Percentiles rank a stretch among this genome's conserved stretches.
Evolutionary conservation across 306 rosid genomes (phyloP).

Genomic region (Quercus wislizeni): DNA sequence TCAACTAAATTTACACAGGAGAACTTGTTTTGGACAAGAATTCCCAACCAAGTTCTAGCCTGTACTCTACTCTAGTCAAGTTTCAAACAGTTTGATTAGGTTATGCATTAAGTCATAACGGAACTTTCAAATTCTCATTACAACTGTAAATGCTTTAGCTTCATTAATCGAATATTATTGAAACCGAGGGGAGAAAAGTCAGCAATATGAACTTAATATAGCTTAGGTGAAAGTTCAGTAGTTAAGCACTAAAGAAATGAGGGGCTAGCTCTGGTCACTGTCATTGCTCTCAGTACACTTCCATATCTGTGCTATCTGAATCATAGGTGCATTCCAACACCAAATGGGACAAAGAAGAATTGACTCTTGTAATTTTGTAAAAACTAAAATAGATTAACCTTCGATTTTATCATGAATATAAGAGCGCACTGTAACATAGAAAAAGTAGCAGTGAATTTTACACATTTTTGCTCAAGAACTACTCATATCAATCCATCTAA

Average conservation of each 20-base stretch:
- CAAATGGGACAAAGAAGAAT: not conserved
- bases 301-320: not conserved
- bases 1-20: not conserved
- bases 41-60: not conserved
- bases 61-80: not conserved
- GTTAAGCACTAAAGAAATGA: not conserved
- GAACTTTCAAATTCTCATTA: not conserved
- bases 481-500: too few relatives aligned
- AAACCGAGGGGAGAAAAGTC: not conserved
- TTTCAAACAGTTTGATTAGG: not conserved
- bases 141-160: not conserved
- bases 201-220: not conserved
- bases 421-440: too few relatives aligned
- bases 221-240: not conserved
- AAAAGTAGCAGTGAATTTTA: too few relatives aligned
- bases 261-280: conserved; percentile 15
- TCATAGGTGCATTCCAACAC: not conserved
- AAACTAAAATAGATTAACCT: not conserved
- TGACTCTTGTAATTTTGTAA: not conserved
- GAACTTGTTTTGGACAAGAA: not conserved
- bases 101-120: not conserved
- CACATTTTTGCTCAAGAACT: too few relatives aligned
- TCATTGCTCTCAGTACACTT: conserved; percentile 1
- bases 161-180: not conserved
- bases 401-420: not conserved